A percentile compares a stretch with the other conserved stretches of the same genome.
Evolutionary conservation across 257 asterid species (phyloP).

Genomic region (Catharanthus roseus): DNA sequence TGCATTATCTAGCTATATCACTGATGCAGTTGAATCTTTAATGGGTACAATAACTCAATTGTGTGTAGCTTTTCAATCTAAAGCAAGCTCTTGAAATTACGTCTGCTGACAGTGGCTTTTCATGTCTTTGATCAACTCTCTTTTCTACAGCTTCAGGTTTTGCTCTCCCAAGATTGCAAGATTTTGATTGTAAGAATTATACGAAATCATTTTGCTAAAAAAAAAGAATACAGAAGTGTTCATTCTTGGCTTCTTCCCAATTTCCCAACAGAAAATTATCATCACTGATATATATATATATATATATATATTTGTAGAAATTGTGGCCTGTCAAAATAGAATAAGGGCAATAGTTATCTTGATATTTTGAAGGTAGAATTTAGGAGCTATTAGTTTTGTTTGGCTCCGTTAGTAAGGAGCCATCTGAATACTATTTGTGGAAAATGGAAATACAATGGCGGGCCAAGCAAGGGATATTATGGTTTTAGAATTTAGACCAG

Average conservation of each 20-base stretch:
- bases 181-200: conserved; percentile 26
- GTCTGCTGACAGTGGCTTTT: conserved; percentile 63
- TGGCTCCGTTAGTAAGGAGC: conserved; percentile 60
- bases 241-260: background rate
- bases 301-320: background rate
- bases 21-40: background rate
- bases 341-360: conserved; percentile 35
- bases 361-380: conserved; percentile 53
- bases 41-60: no score
- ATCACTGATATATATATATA: no score
- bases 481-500: no score
- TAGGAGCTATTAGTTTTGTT: conserved; percentile 65
- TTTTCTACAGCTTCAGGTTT: conserved; percentile 34
- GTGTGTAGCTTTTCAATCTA: conserved; percentile 56
- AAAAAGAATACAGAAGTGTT: background rate
- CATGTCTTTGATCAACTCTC: conserved; percentile 47
- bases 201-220: background rate
- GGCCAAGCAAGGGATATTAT: conserved; percentile 51
- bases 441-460: conserved; percentile 38
- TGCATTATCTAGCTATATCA: conserved; percentile 15
- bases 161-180: conserved; percentile 52
- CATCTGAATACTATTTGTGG: conserved; percentile 16
- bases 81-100: conserved; percentile 74
- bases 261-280: no score
- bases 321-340: no score